phyloP scores from a whole-genome alignment of 345 rosid genomes.

The Clarkia xantiana region DNA sequence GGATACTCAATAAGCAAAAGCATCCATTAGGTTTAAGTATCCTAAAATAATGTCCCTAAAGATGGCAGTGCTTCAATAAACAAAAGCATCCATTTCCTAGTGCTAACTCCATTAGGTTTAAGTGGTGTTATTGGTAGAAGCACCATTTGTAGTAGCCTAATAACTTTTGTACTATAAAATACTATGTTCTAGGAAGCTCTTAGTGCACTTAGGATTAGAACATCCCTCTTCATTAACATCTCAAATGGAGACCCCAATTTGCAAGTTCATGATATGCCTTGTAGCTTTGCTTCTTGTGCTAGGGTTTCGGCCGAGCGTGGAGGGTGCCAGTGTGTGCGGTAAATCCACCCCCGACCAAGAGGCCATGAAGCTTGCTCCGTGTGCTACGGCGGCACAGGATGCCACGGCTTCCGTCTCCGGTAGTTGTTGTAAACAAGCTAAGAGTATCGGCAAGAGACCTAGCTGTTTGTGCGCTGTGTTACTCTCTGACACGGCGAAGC shows the following conservation, averaged over 20 bases:
- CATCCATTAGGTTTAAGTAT: too few species aligned
- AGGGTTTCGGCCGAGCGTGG: conserved; percentile 16
- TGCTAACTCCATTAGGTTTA: conserved; percentile 20
- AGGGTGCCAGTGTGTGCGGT: conserved; percentile 72
- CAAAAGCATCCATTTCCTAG: conserved; percentile 8
- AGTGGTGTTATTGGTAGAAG: conserved; percentile 12
- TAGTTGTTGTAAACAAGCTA: conserved; percentile 54
- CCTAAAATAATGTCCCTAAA: too few species aligned
- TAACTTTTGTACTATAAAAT: conserved; percentile 23
- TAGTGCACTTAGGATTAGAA: conserved; percentile 1
- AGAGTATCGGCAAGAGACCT: conserved; percentile 54
- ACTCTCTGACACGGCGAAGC: conserved; percentile 64
- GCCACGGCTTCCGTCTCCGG: conserved; percentile 34
- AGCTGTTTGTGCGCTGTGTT: conserved; percentile 68
- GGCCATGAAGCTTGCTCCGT: conserved; percentile 73
- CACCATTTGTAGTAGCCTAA: conserved; percentile 7
- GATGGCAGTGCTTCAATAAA: conserved; percentile 11
- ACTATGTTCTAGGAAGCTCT: not conserved
- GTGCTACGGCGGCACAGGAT: conserved; percentile 54
- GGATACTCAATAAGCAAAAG: too few species aligned
- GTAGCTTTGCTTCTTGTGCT: conserved; percentile 3
- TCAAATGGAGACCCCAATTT: conserved; percentile 14
- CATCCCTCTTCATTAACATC: not conserved
- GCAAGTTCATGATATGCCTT: conserved; percentile 17
- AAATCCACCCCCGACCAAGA: conserved; percentile 54